These are phyloP conservation scores for Yamadazyma dushanensis DNA, from an alignment of 1,139 yeast species.

Conservation along the genomic window DNA sequence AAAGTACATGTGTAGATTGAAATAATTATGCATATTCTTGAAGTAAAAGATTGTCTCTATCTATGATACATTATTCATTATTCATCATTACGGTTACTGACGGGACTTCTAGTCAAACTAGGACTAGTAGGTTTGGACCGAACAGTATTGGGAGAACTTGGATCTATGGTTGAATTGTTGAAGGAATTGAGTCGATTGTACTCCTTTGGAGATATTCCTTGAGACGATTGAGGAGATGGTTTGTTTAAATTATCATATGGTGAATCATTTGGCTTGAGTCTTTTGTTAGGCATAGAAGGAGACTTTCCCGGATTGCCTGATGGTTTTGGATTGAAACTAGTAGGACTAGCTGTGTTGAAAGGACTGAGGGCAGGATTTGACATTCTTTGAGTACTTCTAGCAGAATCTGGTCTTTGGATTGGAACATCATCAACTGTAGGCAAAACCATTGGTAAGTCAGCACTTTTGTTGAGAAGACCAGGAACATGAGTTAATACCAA, in stretches of 20 bases:
- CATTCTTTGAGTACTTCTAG: slow-evolving; percentile 8
- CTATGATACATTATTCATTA: slow-evolving; percentile 5
- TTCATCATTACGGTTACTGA: slow-evolving; percentile 10
- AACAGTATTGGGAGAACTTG: slow-evolving; percentile 10
- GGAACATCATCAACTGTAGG: slow-evolving; percentile 36
- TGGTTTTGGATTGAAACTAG: not conserved
- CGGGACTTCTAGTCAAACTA: slow-evolving; percentile 11
- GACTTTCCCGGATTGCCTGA: slow-evolving; percentile 2
- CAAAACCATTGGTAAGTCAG: slow-evolving; percentile 40
- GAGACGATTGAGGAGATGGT: slow-evolving; percentile 32
- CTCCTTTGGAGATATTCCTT: slow-evolving; percentile 35
- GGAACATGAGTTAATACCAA: slow-evolving; percentile 65
- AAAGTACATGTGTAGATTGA: slow-evolving; percentile 1
- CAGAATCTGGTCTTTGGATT: slow-evolving; percentile 17
- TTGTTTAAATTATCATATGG: slow-evolving; percentile 10
- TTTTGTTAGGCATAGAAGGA: slow-evolving; percentile 14
- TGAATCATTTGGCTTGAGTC: slow-evolving; percentile 12
- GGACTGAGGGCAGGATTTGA: slow-evolving; percentile 13
- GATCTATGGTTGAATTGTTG: slow-evolving; percentile 5
- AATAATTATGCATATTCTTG: slow-evolving; percentile 3
- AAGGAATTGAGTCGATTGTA: slow-evolving; percentile 9
- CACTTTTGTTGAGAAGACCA: slow-evolving; percentile 53
- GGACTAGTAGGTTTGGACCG: slow-evolving; percentile 18
- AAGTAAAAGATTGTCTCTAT: slow-evolving; percentile 1
- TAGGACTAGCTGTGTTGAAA: slow-evolving; percentile 7